Percentiles rank a stretch among this genome's conserved stretches.
phyloP scores from a whole-genome alignment of 106 monocot species.

The Vanilla planifolia region DNA sequence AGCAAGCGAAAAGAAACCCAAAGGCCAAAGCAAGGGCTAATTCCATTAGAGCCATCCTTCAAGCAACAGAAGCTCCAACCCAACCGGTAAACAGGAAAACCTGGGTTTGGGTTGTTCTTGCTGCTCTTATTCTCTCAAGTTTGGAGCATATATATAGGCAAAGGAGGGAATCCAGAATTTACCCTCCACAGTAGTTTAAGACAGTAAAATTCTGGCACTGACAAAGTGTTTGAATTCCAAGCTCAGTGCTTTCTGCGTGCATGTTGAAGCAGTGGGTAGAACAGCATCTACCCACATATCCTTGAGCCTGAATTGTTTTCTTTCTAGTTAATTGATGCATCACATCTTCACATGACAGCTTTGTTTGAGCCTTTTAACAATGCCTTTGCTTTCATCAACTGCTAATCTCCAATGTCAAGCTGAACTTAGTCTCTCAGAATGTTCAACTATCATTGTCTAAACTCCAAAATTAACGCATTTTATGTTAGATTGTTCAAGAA shows the following conservation, averaged over 20 bases:
- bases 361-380: no score
- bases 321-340: no score
- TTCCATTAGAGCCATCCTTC: slow-evolving; percentile 27
- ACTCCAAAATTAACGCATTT: no score
- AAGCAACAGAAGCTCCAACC: not conserved
- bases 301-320: not conserved
- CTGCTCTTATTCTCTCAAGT: not conserved
- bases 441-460: no score
- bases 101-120: slow-evolving; percentile 8
- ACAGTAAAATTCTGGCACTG: slow-evolving; percentile 6
- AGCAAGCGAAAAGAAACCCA: slow-evolving; percentile 30
- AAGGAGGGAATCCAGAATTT: slow-evolving; percentile 4
- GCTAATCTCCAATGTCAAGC: no score
- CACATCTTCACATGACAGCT: no score
- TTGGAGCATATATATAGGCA: slow-evolving; percentile 24
- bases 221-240: not conserved
- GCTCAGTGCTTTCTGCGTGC: not conserved
- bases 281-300: not conserved
- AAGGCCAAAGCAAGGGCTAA: slow-evolving; percentile 20
- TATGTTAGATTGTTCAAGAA: no score
- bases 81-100: not conserved
- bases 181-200: slow-evolving; percentile 3
- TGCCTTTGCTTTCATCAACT: no score
- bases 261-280: slow-evolving; percentile 5
- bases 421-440: no score